These are phyloP conservation scores for Melastoma candidum DNA, from an alignment of 441 rosid genomes.

Conservation along the genomic window DNA sequence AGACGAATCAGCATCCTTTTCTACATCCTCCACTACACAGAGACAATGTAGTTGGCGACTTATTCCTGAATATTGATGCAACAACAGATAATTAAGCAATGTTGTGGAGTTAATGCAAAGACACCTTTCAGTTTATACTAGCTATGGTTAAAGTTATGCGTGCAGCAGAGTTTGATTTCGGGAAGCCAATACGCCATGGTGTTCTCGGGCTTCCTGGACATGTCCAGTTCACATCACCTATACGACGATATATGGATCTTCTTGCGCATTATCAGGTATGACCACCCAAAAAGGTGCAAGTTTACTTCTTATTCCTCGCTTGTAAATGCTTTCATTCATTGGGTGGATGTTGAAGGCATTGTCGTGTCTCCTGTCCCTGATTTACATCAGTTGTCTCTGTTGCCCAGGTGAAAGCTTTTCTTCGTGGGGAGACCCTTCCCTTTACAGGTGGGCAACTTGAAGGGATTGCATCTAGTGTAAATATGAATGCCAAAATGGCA, in stretches of 20 bases:
- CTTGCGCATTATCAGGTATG: constrained; percentile 91
- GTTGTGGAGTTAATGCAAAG: too few relatives aligned
- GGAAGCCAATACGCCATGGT: constrained; percentile 87
- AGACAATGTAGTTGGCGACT: too few relatives aligned
- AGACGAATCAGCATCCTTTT: too few relatives aligned
- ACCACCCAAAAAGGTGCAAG: too few relatives aligned
- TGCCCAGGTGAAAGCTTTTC: constrained; percentile 71
- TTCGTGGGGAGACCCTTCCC: constrained; percentile 74
- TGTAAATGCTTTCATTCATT: too few relatives aligned
- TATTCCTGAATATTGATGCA: too few relatives aligned
- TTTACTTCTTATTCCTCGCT: too few relatives aligned
- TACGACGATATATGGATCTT: constrained; percentile 95
- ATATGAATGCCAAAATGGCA: constrained; percentile 50
- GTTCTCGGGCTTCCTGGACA: constrained; percentile 87
- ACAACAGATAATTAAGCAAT: too few relatives aligned
- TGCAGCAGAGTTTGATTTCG: constrained; percentile 80
- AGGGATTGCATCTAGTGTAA: constrained; percentile 66
- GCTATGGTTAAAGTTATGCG: constrained; percentile 75
- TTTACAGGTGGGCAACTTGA: constrained; percentile 87
- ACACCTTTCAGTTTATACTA: constrained; percentile 4
- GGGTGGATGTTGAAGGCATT: too few relatives aligned
- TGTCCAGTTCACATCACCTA: constrained; percentile 96
- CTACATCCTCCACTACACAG: too few relatives aligned
- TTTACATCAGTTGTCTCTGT: too few relatives aligned
- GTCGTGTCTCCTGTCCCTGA: too few relatives aligned